These are phyloP conservation scores for Zymoseptoria tritici DNA, from an alignment of 2,329 filamentous ascomycete genomes.

Conservation along the genomic window DNA sequence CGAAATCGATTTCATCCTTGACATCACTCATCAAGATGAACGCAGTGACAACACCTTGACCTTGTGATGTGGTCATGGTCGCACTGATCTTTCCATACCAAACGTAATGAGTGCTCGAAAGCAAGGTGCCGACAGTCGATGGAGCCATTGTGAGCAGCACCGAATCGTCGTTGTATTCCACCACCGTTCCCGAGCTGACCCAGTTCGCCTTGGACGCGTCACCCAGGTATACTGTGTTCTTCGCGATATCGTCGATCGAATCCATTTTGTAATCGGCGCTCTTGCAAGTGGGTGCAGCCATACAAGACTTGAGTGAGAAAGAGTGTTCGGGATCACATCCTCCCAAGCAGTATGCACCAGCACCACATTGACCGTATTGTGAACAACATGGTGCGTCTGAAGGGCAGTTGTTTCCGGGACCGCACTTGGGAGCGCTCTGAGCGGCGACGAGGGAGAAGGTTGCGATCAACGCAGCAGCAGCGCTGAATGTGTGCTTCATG, in stretches of 20 bases:
- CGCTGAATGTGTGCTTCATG: slow-evolving; percentile 23
- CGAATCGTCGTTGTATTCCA: slow-evolving; percentile 56
- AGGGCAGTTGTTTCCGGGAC: slow-evolving; percentile 25
- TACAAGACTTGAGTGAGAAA: slow-evolving; percentile 73
- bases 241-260: slow-evolving; percentile 59
- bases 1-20: slow-evolving; percentile 97
- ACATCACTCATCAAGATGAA: slow-evolving; percentile 94
- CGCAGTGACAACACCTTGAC: slow-evolving; percentile 85
- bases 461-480: slow-evolving; percentile 27
- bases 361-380: slow-evolving; percentile 82
- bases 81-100: slow-evolving; percentile 95
- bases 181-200: slow-evolving; percentile 74
- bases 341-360: slow-evolving; percentile 90
- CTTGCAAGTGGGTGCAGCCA: slow-evolving; percentile 75
- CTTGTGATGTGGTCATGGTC: slow-evolving; percentile 74
- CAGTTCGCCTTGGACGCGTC: slow-evolving; percentile 74
- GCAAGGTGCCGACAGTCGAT: slow-evolving; percentile 75
- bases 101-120: slow-evolving; percentile 79
- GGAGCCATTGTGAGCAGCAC: slow-evolving; percentile 83
- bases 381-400: slow-evolving; percentile 31
- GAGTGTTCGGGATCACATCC: slow-evolving; percentile 88
- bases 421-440: slow-evolving; percentile 24
- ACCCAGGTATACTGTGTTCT: slow-evolving; percentile 78
- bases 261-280: slow-evolving; percentile 66
- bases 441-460: slow-evolving; percentile 24